phyloP scores from a whole-genome alignment of 2,329 filamentous ascomycete species.

The Ceratocystis lukuohia region DNA sequence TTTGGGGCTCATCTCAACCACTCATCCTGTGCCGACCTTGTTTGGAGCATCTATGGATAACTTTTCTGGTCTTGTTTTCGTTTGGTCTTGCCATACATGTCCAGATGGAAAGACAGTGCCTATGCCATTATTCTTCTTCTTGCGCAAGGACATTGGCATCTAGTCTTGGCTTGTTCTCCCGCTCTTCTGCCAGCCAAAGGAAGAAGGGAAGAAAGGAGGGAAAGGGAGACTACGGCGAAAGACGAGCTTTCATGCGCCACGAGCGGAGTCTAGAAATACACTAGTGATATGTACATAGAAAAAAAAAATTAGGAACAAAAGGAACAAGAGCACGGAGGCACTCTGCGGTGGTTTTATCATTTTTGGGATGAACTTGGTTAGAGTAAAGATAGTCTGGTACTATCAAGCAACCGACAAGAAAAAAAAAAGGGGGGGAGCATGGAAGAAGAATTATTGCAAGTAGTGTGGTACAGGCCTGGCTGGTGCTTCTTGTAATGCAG shows the following conservation, averaged over 20 bases:
- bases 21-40: neutral
- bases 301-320: neutral
- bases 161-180: constrained; percentile 4
- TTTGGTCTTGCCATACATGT: too few species aligned
- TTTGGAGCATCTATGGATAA: too few species aligned
- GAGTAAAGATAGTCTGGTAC: too few species aligned
- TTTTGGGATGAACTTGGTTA: constrained; percentile 5
- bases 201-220: neutral
- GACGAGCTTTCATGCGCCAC: neutral
- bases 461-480: constrained; percentile 4
- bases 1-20: too few species aligned
- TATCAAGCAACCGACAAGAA: too few species aligned
- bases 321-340: neutral
- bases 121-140: neutral
- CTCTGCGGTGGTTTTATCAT: neutral
- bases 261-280: neutral
- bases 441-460: neutral
- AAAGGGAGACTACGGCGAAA: neutral
- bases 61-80: too few species aligned
- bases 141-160: neutral
- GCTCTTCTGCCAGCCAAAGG: neutral
- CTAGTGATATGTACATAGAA: neutral
- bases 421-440: neutral
- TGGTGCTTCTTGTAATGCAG: neutral
- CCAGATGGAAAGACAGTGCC: neutral